Evolutionary conservation across 2,329 filamentous ascomycete species (phyloP).

Genomic region (Gaeumannomyces tritici): DNA sequence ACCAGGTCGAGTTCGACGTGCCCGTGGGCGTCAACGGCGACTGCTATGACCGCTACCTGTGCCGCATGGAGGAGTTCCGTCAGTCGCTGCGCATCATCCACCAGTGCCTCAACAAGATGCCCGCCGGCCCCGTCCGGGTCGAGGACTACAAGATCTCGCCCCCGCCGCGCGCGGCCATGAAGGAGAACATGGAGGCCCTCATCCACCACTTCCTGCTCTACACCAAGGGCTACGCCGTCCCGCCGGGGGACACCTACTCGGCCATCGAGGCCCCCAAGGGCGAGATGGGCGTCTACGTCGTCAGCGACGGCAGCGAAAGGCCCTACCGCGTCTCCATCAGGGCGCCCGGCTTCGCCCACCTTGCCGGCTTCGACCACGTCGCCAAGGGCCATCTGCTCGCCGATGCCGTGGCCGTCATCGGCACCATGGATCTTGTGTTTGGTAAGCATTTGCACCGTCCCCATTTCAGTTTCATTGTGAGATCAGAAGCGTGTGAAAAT

Average conservation of each 20-base stretch:
- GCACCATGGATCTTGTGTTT: constrained; percentile 82
- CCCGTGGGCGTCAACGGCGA: constrained; percentile 94
- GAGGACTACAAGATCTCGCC: constrained; percentile 99
- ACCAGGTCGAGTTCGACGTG: constrained; percentile 95
- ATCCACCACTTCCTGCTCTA: constrained; percentile 99
- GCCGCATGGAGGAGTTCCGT: constrained; percentile 99
- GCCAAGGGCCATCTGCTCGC: constrained; percentile 87
- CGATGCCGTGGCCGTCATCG: constrained; percentile 93
- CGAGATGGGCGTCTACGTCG: constrained; percentile 96
- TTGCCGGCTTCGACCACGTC: constrained; percentile 90
- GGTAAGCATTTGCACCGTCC: constrained; percentile 41
- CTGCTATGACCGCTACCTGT: constrained; percentile 98
- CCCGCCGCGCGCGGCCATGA: constrained; percentile 95
- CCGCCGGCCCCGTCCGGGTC: constrained; percentile 82
- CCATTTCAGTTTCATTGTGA: neutral
- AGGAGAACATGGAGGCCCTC: constrained; percentile 99
- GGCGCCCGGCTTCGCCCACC: constrained; percentile 91
- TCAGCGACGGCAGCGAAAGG: constrained; percentile 91
- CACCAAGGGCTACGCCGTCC: constrained; percentile 96
- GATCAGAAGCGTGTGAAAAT: neutral
- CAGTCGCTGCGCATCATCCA: constrained; percentile 97
- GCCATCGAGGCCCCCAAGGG: constrained; percentile 99
- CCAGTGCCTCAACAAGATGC: constrained; percentile 99
- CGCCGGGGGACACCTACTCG: constrained; percentile 94
- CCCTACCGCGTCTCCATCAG: constrained; percentile 97